These are phyloP conservation scores for Pleoardoris graminearum DNA, from an alignment of 2,329 filamentous ascomycete genomes.

Conservation along the genomic window DNA sequence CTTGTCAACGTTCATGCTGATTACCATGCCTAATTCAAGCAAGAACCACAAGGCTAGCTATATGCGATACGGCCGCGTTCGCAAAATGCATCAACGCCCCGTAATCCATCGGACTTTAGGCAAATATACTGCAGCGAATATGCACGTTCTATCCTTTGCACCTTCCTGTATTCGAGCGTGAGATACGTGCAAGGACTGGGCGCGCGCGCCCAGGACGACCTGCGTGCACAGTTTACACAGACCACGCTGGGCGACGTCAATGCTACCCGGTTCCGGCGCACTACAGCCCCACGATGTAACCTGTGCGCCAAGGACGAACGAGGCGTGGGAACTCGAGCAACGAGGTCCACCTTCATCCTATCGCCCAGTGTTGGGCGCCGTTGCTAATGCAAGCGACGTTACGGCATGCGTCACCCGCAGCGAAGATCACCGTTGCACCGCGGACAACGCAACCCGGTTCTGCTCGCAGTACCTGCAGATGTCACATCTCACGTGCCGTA, in stretches of 20 bases:
- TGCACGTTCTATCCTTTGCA: conserved; percentile 3
- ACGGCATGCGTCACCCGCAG: background rate
- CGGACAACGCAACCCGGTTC: background rate
- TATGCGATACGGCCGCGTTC: background rate
- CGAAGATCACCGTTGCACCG: background rate
- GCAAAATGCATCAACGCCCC: background rate
- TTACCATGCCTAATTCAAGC: background rate
- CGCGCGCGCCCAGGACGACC: background rate
- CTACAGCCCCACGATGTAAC: background rate
- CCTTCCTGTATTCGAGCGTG: background rate
- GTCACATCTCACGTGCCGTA: background rate
- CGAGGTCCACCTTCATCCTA: background rate
- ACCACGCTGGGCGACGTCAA: background rate
- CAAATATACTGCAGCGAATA: conserved; percentile 5
- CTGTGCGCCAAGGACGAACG: background rate
- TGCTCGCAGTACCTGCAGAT: background rate
- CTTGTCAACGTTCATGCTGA: background rate
- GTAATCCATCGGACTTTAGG: background rate
- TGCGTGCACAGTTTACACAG: background rate
- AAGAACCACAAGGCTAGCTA: background rate
- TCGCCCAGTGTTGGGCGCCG: background rate
- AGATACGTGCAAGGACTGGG: background rate
- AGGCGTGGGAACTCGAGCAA: background rate
- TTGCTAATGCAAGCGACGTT: background rate
- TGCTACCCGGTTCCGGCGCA: background rate